These are phyloP conservation scores for Clonostachys byssicola DNA, from an alignment of 2,329 filamentous ascomycete genomes.

Conservation along the genomic window DNA sequence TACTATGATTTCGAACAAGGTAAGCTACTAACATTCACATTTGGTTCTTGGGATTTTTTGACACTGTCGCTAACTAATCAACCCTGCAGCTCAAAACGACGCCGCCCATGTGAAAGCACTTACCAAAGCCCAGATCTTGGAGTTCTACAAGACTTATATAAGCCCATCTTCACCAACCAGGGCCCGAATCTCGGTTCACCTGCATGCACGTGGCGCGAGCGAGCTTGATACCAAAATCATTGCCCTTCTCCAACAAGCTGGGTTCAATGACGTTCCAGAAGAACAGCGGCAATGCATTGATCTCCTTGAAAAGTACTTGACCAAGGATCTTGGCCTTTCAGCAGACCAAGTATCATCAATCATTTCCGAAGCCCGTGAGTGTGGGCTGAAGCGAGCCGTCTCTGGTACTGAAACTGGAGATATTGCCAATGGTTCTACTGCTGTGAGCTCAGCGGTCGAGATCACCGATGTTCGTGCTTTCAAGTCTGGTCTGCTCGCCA, in stretches of 20 bases:
- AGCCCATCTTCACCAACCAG: conserved; percentile 67
- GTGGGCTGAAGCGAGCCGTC: conserved; percentile 29
- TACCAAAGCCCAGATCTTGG: conserved; percentile 73
- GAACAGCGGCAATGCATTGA: conserved; percentile 45
- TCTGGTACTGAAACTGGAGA: conserved; percentile 22
- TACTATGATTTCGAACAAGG: conserved; percentile 87
- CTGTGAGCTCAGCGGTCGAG: conserved; percentile 31
- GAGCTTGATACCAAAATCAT: conserved; percentile 40
- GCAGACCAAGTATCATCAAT: conserved; percentile 17
- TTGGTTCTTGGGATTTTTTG: not conserved
- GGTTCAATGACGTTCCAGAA: conserved; percentile 23
- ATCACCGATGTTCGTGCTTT: conserved; percentile 78
- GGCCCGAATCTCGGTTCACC: conserved; percentile 80
- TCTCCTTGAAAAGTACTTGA: conserved; percentile 45
- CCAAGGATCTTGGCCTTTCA: conserved; percentile 40
- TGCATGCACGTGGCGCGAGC: conserved; percentile 65
- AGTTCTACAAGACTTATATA: conserved; percentile 76
- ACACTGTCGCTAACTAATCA: not conserved
- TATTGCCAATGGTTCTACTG: conserved; percentile 41
- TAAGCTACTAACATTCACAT: conserved; percentile 32
- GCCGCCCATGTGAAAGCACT: conserved; percentile 69
- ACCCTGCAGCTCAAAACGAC: conserved; percentile 62
- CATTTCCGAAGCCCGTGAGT: conserved; percentile 36
- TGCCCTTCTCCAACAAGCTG: conserved; percentile 29
- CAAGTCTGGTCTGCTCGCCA: conserved; percentile 72